A percentile compares a stretch with the other conserved stretches of the same genome.
Evolutionary conservation across 2,329 filamentous ascomycete genomes (phyloP).

Genomic region (Setomelanomma holmii): DNA sequence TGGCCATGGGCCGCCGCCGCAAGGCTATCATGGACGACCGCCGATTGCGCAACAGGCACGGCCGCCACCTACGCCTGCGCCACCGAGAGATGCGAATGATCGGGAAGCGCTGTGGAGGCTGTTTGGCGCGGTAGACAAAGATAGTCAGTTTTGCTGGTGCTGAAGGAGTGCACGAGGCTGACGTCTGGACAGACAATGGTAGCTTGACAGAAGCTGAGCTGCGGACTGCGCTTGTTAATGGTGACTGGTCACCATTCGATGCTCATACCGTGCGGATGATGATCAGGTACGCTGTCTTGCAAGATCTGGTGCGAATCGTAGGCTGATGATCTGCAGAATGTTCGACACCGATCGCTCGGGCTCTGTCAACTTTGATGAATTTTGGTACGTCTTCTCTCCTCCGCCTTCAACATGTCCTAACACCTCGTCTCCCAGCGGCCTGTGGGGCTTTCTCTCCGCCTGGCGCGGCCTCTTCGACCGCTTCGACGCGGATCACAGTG

Average conservation of each 20-base stretch:
- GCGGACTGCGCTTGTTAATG: slow-evolving; percentile 89
- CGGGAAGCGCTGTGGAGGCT: slow-evolving; percentile 78
- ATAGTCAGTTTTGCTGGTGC: slow-evolving; percentile 59
- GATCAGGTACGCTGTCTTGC: slow-evolving; percentile 64
- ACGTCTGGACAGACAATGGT: slow-evolving; percentile 66
- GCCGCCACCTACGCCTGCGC: slow-evolving; percentile 57
- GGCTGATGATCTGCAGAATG: slow-evolving; percentile 65
- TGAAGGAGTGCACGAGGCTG: slow-evolving; percentile 2
- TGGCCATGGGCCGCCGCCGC: slow-evolving; percentile 62
- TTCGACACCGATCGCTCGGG: slow-evolving; percentile 92
- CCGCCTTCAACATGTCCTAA: slow-evolving; percentile 4
- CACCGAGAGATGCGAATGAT: slow-evolving; percentile 67
- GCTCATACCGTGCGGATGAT: slow-evolving; percentile 96
- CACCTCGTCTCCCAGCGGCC: slow-evolving; percentile 58
- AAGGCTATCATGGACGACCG: slow-evolving; percentile 71
- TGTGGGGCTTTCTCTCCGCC: slow-evolving; percentile 94
- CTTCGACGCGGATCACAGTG: slow-evolving; percentile 86
- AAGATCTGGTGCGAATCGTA: background rate
- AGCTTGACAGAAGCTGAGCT: slow-evolving; percentile 87
- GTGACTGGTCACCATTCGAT: slow-evolving; percentile 94
- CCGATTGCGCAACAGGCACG: slow-evolving; percentile 54
- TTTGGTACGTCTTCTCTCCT: slow-evolving; percentile 63
- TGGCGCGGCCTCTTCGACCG: slow-evolving; percentile 96
- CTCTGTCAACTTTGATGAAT: slow-evolving; percentile 92
- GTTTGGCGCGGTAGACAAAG: slow-evolving; percentile 90